A percentile compares a stretch with the other conserved stretches of the same genome.
Evolutionary conservation across 768 basidiomycete species (phyloP).

Genomic region (Coprinellus micaceus): DNA sequence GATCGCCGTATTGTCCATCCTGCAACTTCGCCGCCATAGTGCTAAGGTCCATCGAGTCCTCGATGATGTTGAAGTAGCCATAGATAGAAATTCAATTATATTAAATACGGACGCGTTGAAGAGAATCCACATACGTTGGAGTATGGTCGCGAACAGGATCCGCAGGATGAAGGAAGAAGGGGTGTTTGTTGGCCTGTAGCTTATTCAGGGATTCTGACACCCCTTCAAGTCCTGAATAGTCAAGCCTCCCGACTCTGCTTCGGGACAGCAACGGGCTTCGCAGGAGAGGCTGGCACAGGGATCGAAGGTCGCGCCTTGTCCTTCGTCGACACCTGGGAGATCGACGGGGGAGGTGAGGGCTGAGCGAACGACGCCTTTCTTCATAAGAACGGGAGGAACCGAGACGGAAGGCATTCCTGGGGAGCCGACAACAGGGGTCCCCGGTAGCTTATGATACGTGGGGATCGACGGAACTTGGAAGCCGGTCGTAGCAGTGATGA

Average conservation of each 20-base stretch:
- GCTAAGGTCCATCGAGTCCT: slow-evolving; percentile 91
- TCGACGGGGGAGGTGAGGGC: slow-evolving; percentile 20
- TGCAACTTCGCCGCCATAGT: slow-evolving; percentile 86
- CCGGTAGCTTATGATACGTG: slow-evolving; percentile 57
- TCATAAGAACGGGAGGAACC: slow-evolving; percentile 25
- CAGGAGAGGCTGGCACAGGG: not conserved
- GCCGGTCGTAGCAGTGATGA: slow-evolving; percentile 32
- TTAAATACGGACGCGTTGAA: not conserved
- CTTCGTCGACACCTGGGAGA: slow-evolving; percentile 15
- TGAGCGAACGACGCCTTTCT: slow-evolving; percentile 37
- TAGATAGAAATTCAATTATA: too few relatives aligned
- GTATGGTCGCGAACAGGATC: slow-evolving; percentile 92
- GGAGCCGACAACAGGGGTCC: slow-evolving; percentile 24
- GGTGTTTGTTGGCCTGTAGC: slow-evolving; percentile 68
- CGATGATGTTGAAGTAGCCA: slow-evolving; percentile 89
- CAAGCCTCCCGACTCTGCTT: too few relatives aligned
- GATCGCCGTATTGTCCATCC: slow-evolving; percentile 57
- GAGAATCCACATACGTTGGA: slow-evolving; percentile 57
- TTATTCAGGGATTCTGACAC: slow-evolving; percentile 76
- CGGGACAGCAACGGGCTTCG: slow-evolving; percentile 21
- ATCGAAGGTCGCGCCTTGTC: slow-evolving; percentile 13
- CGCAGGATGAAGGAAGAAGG: slow-evolving; percentile 85
- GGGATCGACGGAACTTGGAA: slow-evolving; percentile 35
- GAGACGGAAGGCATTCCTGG: slow-evolving; percentile 28
- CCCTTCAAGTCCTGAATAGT: slow-evolving; percentile 61